Percentiles rank a stretch among this genome's conserved stretches.
Evolutionary conservation across 176 grass and related monocot species (phyloP).

Genomic region (Thalia dealbata): DNA sequence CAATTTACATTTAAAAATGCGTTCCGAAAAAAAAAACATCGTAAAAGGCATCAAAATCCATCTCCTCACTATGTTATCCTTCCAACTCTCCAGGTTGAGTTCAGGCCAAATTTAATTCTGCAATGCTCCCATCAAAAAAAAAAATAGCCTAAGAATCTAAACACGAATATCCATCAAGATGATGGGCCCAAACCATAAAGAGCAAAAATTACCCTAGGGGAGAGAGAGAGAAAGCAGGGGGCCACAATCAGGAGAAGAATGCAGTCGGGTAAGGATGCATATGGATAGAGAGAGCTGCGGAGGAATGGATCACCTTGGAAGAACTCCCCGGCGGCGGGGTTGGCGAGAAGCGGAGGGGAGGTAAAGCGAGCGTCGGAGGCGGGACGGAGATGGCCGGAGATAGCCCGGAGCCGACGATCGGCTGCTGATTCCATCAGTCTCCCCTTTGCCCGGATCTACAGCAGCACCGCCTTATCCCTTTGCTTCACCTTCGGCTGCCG

Average conservation of each 20-base stretch:
- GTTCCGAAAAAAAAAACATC: too few relatives aligned
- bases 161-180: neutral
- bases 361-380: neutral
- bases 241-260: neutral
- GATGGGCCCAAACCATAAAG: neutral
- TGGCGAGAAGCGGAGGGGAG: neutral
- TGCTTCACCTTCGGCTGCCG: too few relatives aligned
- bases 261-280: too few relatives aligned
- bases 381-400: neutral
- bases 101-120: neutral
- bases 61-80: neutral
- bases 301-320: neutral
- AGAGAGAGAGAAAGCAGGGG: neutral
- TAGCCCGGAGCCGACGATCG: neutral
- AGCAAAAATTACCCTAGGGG: neutral
- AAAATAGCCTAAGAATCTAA: neutral
- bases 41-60: neutral
- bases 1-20: too few relatives aligned
- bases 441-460: neutral
- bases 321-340: neutral
- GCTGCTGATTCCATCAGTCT: neutral
- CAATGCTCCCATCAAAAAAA: neutral
- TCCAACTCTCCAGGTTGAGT: neutral
- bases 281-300: neutral
- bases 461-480: too few relatives aligned